A percentile compares a stretch with the other conserved stretches of the same genome.
These are phyloP conservation scores for Candida morakotiae DNA, from an alignment of 805 yeast genomes.

Conservation along the genomic window DNA sequence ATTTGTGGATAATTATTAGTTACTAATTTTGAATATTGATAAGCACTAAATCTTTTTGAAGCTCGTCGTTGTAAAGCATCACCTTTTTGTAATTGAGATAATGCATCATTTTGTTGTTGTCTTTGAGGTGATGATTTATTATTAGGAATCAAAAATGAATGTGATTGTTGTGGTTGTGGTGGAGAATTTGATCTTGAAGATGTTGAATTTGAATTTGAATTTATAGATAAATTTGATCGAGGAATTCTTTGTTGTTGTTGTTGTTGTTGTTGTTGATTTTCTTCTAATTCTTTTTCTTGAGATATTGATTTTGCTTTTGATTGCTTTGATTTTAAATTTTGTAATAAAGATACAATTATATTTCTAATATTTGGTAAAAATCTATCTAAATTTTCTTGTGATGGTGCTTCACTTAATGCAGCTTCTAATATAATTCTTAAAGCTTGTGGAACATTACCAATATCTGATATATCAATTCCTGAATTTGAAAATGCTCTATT, in stretches of 20 bases:
- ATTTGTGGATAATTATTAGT: slow-evolving; percentile 2
- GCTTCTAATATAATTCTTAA: slow-evolving; percentile 77
- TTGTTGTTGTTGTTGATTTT: background rate
- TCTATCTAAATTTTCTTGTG: slow-evolving; percentile 74
- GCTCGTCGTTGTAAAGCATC: slow-evolving; percentile 88
- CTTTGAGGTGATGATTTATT: background rate
- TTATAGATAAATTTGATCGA: too few relatives aligned
- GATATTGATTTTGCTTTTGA: slow-evolving; percentile 40
- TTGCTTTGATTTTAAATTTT: slow-evolving; percentile 79
- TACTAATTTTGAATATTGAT: slow-evolving; percentile 77
- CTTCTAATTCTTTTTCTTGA: slow-evolving; percentile 2
- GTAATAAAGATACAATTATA: slow-evolving; percentile 76
- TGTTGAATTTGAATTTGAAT: background rate
- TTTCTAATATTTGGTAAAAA: slow-evolving; percentile 83
- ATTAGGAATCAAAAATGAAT: background rate
- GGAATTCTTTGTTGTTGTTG: background rate
- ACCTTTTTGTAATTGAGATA: slow-evolving; percentile 75
- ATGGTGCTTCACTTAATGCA: slow-evolving; percentile 80
- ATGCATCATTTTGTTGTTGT: slow-evolving; percentile 44
- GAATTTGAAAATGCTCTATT: slow-evolving; percentile 73
- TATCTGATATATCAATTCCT: slow-evolving; percentile 76
- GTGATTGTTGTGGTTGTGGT: background rate
- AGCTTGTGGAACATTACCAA: slow-evolving; percentile 87
- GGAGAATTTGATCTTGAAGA: background rate
- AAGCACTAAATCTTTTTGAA: slow-evolving; percentile 89